Evolutionary conservation across 2,329 filamentous ascomycete species (phyloP), one percentile per base, ranked within the genome.

Genomic region (Ustulina deusta): DNA sequence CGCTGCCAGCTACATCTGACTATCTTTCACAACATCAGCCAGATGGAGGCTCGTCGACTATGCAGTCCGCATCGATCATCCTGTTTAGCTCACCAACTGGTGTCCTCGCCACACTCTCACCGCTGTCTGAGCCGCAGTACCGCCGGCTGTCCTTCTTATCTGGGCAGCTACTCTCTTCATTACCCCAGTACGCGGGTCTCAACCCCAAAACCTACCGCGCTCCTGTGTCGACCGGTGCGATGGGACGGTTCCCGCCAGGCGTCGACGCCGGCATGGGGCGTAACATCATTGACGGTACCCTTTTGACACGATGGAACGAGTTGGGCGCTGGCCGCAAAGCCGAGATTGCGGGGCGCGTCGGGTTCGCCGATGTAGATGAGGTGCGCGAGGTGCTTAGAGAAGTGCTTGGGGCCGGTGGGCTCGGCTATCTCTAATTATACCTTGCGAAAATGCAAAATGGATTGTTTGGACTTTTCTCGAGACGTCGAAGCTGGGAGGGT

Each of bases 161-260:
- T 54, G 92, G 90, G 3, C 94, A 97, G 77, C 85, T 99, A 1
- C 85, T 90, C 9, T 92, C 90, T 38, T 89, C 90, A 0, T 86
- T 97, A 7, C 90, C 93, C 49, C 90, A 94, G 70, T 83, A 91
- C 4, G 93, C 90, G 7, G 93, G 93, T 0, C 84, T 97, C 57
- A 98, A 98, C 79, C 91, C 93, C 1, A 89, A 92, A 63, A 93
- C 90, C 0, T 93, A 95, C 80, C 87, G 96, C 15, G 83, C 83
- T 55, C 87, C 74, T 78, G 85, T 72, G 10, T 78, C 80, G 71
- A 85, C 78, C 78, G 85, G 77, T 78, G 86, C 78, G 75, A 80
- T 66, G 71, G 82, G 68, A 66, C 79, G 78, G 4, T 75, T 77
- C n/a, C 75, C 76, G 6, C 81, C 87, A 0, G 87, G 84, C 15